phyloP scores from a whole-genome alignment of 192 early-diverging fungal species.

The Allomyces macrogynus region DNA sequence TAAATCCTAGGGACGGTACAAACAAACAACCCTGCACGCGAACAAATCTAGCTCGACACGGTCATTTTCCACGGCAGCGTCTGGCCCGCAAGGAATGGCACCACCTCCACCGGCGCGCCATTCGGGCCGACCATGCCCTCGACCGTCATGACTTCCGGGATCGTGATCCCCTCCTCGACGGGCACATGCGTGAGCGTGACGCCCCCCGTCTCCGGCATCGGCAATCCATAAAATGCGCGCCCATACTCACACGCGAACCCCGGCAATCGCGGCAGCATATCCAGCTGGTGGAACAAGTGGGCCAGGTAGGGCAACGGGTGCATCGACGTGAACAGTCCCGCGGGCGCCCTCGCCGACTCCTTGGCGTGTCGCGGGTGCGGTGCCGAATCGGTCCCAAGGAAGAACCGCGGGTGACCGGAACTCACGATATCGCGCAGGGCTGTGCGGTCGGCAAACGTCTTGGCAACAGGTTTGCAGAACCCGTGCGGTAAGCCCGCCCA shows the following conservation, averaged over 20 bases:
- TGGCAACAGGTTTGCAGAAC: conserved; percentile 98
- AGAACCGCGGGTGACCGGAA: conserved; percentile 83
- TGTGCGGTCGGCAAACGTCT: conserved; percentile 73
- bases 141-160: conserved; percentile 19
- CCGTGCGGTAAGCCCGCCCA: conserved; percentile 87
- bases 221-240: conserved; percentile 61
- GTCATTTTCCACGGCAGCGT: conserved; percentile 28
- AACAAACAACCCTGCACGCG: no score
- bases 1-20: no score
- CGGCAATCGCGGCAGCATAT: conserved; percentile 54
- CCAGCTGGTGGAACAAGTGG: conserved; percentile 68
- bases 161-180: conserved; percentile 14
- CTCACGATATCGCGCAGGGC: conserved; percentile 64
- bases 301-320: conserved; percentile 69
- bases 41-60: no score
- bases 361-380: conserved; percentile 78
- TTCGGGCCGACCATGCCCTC: conserved; percentile 24
- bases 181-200: neutral
- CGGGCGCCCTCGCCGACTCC: conserved; percentile 57
- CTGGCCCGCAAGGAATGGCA: conserved; percentile 68
- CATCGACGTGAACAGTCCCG: conserved; percentile 86
- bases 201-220: conserved; percentile 10
- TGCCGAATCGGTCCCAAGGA: conserved; percentile 89
- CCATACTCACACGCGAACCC: conserved; percentile 75
- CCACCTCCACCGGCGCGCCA: conserved; percentile 25